These are phyloP conservation scores for Blastobotrys persicus DNA, from an alignment of 1,139 yeast genomes.

Conservation along the genomic window DNA sequence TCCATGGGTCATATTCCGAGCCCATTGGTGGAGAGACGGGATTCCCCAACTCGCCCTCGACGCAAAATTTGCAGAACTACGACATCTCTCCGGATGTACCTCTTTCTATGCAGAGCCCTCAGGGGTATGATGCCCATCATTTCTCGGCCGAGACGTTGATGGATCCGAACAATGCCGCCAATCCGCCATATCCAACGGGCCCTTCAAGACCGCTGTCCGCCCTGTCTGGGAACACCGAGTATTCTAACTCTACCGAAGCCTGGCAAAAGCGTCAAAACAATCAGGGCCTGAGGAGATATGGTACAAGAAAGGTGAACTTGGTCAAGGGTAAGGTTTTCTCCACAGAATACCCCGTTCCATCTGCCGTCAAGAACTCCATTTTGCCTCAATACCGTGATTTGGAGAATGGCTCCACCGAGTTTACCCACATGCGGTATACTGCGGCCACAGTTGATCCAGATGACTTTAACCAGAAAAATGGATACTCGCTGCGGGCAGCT, in stretches of 20 bases:
- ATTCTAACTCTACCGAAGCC: slow-evolving; percentile 23
- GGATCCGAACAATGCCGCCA: slow-evolving; percentile 12
- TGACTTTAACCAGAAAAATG: slow-evolving; percentile 60
- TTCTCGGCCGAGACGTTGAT: slow-evolving; percentile 18
- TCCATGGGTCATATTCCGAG: slow-evolving; percentile 21
- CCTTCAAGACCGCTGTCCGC: slow-evolving; percentile 23
- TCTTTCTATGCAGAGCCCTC: slow-evolving; percentile 13
- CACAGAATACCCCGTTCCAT: slow-evolving; percentile 75
- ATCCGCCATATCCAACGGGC: slow-evolving; percentile 9
- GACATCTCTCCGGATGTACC: slow-evolving; percentile 19
- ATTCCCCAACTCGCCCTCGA: slow-evolving; percentile 18
- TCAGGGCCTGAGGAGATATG: slow-evolving; percentile 26
- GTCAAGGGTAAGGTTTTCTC: slow-evolving; percentile 70
- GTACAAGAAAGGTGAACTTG: slow-evolving; percentile 57
- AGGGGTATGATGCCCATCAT: slow-evolving; percentile 12
- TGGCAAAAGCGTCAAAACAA: slow-evolving; percentile 27
- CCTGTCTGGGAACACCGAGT: slow-evolving; percentile 21
- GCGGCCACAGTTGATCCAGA: slow-evolving; percentile 83
- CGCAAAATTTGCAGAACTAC: slow-evolving; percentile 1
- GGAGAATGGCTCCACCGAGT: slow-evolving; percentile 67
- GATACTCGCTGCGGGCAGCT: slow-evolving; percentile 75
- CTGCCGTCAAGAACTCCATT: slow-evolving; percentile 59
- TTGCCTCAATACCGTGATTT: slow-evolving; percentile 52
- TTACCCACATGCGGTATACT: slow-evolving; percentile 71
- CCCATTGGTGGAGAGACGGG: slow-evolving; percentile 33